Evolutionary conservation across 2,329 filamentous ascomycete species (phyloP).

Genomic region (Fusarium temperatum): DNA sequence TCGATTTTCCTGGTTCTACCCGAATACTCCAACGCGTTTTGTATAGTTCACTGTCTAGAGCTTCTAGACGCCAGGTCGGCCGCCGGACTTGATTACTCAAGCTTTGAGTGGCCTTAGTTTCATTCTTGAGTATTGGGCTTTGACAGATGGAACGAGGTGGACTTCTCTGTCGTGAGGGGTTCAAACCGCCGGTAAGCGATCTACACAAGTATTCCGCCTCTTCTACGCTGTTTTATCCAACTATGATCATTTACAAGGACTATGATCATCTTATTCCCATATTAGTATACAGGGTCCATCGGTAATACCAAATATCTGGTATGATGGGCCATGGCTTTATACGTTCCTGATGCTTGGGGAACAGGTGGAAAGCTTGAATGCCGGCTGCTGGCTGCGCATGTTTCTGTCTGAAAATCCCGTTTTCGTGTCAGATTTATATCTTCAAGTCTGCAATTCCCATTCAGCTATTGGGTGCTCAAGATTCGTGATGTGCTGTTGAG

Average conservation of each 20-base stretch:
- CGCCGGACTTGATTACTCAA: neutral
- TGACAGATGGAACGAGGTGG: conserved; percentile 1
- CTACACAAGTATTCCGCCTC: neutral
- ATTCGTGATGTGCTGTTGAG: neutral
- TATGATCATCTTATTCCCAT: too few species aligned
- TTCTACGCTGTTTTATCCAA: neutral
- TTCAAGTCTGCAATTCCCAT: neutral
- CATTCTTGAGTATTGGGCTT: neutral
- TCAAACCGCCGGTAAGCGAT: neutral
- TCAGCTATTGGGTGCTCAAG: neutral
- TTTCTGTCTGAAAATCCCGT: accelerated
- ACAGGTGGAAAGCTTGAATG: neutral
- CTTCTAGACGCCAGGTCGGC: neutral
- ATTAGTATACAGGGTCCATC: neutral
- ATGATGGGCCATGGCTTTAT: accelerated
- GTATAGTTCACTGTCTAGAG: neutral
- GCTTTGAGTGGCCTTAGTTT: too few species aligned
- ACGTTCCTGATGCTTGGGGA: neutral
- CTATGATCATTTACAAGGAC: too few species aligned
- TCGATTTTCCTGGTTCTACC: neutral
- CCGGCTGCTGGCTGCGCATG: neutral
- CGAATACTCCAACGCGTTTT: neutral
- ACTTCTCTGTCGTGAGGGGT: neutral
- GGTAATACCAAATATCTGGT: neutral
- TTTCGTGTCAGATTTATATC: neutral